These are phyloP conservation scores for Pelargonium myrrhifolium DNA, from an alignment of 441 rosid species.

Conservation along the genomic window DNA sequence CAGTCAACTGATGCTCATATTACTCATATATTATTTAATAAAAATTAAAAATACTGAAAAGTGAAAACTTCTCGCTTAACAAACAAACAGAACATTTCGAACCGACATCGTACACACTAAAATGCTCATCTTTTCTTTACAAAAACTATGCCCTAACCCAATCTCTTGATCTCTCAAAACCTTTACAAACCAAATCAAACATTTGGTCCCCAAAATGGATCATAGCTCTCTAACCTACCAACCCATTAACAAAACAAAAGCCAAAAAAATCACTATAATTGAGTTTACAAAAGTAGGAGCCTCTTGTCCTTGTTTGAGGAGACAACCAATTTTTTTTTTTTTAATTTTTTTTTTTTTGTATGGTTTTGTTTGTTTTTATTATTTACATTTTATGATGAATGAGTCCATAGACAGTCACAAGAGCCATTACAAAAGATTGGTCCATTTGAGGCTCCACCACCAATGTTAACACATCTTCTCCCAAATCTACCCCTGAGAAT, in stretches of 20 bases:
- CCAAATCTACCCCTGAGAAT: constrained; percentile 31
- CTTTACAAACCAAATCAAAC: background rate
- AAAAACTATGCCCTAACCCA: background rate
- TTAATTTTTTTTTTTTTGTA: too few species aligned
- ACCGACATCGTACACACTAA: too few species aligned
- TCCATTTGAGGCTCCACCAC: constrained; percentile 46
- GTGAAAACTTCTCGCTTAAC: too few species aligned
- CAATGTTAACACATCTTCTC: constrained; percentile 50
- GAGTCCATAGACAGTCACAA: constrained; percentile 41
- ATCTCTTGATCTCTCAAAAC: background rate
- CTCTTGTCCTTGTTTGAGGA: too few species aligned
- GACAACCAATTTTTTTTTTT: too few species aligned
- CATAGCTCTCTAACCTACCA: too few species aligned
- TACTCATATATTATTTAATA: too few species aligned
- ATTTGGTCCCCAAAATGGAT: background rate
- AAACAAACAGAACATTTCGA: too few species aligned
- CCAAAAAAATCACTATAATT: background rate
- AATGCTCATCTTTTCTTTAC: background rate
- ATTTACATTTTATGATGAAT: constrained; percentile 28
- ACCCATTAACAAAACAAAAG: background rate
- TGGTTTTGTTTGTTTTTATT: too few species aligned
- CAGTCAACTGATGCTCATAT: too few species aligned
- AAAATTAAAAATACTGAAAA: too few species aligned
- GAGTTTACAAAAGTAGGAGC: too few species aligned
- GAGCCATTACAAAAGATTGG: constrained; percentile 42